Base-by-base conservation (phyloP, 208 protist species). In the Balamuthia mandrillaris region DNA sequence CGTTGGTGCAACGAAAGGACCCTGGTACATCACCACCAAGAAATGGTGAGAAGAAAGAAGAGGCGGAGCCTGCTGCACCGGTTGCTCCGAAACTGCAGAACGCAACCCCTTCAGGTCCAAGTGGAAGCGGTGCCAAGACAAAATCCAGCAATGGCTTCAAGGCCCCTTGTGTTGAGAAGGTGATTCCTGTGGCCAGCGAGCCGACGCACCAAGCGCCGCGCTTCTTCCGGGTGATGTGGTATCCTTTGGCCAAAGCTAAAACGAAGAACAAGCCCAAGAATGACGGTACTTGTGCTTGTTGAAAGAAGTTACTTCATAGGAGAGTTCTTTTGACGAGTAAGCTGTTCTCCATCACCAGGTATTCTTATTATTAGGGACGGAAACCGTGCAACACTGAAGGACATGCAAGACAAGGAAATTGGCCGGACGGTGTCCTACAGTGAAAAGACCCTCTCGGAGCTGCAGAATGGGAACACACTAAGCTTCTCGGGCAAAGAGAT, bases 231-330 rank as follows among this genome's bases (percentile, higher is more conserved):
- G 78, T 84, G 18, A 84, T 84, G 78, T 84, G 78, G 78, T 84
- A 58, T 58, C 44, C 65, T 35, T 84, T 33, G 42, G 70, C 56
- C 78, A n/a, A 37, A 9, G 70, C 56, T 58, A n/a, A 37, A 9
- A 84, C 65, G 56, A 84, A 84, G 58, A 52, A 84, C 78, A 84
- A 84, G 78, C 65, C 78, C 51, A 72, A 84, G 41, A 84, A 33
- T 47, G 78, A 84, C 9, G 78, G 78, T 70, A 84, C 39, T 0
- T 51, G 9, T 12, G 10, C n/a, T 42, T 10, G 10, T n/a, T 79
- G 3, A 21, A 3, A 14, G 27, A 5, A 29, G 33, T 18, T 27
- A 3, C n/a, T 27, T 56, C 49, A 56, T 56, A n/a, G 18, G 18
- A 60, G 12, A 21, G n/a, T 9, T 18, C 49, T 58, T 33, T 33